Conservation (phyloP, 805 yeast genomes). For the Kregervanrija fluxuum region DNA sequence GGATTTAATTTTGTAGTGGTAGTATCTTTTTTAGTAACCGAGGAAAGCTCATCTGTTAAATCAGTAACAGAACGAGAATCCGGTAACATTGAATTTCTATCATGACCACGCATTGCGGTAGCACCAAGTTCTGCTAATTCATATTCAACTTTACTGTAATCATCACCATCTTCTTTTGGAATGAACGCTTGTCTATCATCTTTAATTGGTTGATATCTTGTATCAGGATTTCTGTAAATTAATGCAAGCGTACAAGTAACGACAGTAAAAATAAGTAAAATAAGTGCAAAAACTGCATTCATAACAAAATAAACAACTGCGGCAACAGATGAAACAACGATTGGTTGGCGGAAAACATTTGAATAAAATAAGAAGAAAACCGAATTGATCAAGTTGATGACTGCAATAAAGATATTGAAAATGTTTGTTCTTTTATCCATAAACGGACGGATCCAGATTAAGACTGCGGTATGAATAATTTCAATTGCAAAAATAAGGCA, state of each 20-base stretch:
- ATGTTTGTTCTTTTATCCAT: constrained; percentile 92
- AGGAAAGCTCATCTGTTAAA: no score
- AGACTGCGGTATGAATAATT: constrained; percentile 52
- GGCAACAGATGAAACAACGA: constrained; percentile 83
- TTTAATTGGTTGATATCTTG: constrained; percentile 90
- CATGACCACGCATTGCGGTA: constrained; percentile 58
- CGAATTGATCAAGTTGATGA: constrained; percentile 75
- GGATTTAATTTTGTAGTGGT: no score
- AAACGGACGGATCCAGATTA: constrained; percentile 76
- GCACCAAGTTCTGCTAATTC: constrained; percentile 73
- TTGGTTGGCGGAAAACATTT: constrained; percentile 74
- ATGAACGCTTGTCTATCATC: constrained; percentile 97
- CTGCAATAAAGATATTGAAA: constrained; percentile 82
- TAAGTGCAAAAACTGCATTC: constrained; percentile 83
- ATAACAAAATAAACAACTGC: constrained; percentile 84
- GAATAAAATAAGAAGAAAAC: constrained; percentile 86
- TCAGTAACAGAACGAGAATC: constrained; percentile 24
- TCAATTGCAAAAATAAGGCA: constrained; percentile 71
- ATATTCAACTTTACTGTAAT: constrained; percentile 37
- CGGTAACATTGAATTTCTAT: constrained; percentile 29
- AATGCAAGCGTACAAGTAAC: constrained; percentile 82
- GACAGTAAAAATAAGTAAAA: constrained; percentile 77
- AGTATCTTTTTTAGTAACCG: no score
- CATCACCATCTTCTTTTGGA: constrained; percentile 48
- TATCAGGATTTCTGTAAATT: constrained; percentile 86